phyloP scores from a whole-genome alignment of 2,329 filamentous ascomycete species.

The Leptographium wingfieldii region DNA sequence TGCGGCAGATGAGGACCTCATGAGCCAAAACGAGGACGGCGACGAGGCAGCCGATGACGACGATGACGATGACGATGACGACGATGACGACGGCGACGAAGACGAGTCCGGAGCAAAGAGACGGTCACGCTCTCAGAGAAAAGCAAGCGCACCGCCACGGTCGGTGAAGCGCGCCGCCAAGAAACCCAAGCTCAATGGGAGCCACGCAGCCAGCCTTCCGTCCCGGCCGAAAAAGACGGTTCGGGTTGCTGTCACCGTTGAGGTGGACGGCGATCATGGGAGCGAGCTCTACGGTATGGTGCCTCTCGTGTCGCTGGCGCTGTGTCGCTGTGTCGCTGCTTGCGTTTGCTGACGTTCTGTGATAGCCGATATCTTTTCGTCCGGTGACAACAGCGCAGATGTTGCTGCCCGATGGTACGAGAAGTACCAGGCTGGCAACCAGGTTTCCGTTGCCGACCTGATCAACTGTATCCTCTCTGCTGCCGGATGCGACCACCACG shows the following conservation, averaged over 20 bases:
- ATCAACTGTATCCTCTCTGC: constrained; percentile 57
- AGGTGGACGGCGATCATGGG: constrained; percentile 38
- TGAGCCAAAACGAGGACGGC: constrained; percentile 19
- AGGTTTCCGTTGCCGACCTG: constrained; percentile 45
- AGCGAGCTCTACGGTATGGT: constrained; percentile 43
- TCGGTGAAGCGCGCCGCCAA: constrained; percentile 48
- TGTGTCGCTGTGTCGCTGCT: background rate
- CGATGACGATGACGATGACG: constrained; percentile 26
- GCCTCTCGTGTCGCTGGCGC: background rate
- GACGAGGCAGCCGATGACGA: constrained; percentile 17
- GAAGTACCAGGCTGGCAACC: constrained; percentile 41
- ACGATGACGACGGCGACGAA: constrained; percentile 22
- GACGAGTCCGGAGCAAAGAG: constrained; percentile 15
- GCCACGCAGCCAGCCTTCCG: constrained; percentile 31
- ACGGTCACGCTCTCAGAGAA: constrained; percentile 22
- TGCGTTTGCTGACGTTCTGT: background rate
- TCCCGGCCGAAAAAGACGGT: constrained; percentile 44
- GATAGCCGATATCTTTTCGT: constrained; percentile 50
- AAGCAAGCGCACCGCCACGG: constrained; percentile 21
- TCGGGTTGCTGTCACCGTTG: constrained; percentile 38
- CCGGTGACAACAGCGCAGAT: constrained; percentile 40
- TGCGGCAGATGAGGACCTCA: constrained; percentile 23
- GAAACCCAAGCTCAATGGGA: constrained; percentile 49
- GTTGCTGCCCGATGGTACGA: constrained; percentile 49
- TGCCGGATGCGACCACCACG: constrained; percentile 67